phyloP scores from a whole-genome alignment of 1,284 basidiomycete genomes.

The Fereydounia khargensis region DNA sequence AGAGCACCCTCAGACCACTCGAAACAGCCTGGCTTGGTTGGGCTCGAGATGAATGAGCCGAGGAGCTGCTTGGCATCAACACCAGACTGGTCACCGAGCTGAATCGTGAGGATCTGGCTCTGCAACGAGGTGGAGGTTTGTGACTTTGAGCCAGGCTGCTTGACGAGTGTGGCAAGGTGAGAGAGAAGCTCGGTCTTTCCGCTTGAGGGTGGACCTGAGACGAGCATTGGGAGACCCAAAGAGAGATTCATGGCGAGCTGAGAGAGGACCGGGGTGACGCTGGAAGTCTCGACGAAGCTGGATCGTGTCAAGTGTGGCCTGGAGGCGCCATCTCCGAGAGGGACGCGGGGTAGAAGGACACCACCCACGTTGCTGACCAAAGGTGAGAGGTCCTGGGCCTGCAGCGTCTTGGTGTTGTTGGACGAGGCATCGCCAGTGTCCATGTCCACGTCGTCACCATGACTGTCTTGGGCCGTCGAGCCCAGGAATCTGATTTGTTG shows the following conservation, averaged over 20 bases:
- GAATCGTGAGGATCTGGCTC: conserved; percentile 73
- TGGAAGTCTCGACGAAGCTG: conserved; percentile 65
- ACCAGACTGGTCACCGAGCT: conserved; percentile 65
- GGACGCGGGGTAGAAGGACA: conserved; percentile 26
- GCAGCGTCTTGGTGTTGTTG: conserved; percentile 1
- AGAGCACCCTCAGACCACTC: conserved; percentile 96
- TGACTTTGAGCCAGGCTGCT: no score
- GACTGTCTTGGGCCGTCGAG: no score
- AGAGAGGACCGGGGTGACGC: conserved; percentile 66
- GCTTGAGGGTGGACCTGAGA: conserved; percentile 83
- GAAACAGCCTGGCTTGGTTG: conserved; percentile 80
- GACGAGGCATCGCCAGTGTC: background rate
- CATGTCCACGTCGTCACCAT: no score
- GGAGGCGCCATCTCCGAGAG: background rate
- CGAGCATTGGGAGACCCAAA: conserved; percentile 72
- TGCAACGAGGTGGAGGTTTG: conserved; percentile 1
- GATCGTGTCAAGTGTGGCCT: background rate
- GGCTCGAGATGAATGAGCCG: conserved; percentile 88
- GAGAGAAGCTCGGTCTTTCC: conserved; percentile 83
- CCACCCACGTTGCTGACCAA: conserved; percentile 32
- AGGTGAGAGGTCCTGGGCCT: conserved; percentile 3
- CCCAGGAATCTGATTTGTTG: no score
- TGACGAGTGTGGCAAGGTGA: conserved; percentile 63
- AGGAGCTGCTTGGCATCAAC: conserved; percentile 90
- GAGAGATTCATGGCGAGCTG: conserved; percentile 69